These are phyloP conservation scores for Miscanthus lutarioriparius DNA, from an alignment of 176 grass and related monocot genomes.

Conservation along the genomic window DNA sequence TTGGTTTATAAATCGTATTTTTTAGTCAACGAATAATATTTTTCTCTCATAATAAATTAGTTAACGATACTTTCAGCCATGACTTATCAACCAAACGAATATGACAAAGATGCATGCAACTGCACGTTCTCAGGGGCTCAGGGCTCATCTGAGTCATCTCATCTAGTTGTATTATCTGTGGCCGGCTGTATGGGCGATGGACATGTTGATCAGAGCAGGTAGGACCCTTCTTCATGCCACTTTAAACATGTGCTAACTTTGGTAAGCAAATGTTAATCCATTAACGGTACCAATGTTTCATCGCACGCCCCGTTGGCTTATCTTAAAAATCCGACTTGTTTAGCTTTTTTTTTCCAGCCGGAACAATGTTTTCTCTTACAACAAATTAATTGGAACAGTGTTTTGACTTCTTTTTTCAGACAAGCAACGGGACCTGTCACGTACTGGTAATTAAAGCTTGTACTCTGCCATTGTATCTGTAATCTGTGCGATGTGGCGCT, in stretches of 20 bases:
- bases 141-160: neutral
- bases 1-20: too few species aligned
- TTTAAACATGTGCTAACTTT: neutral
- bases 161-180: neutral
- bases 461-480: neutral
- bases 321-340: too few species aligned
- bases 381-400: too few species aligned
- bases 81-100: too few species aligned
- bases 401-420: too few species aligned
- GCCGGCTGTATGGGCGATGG: neutral
- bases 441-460: neutral
- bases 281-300: neutral
- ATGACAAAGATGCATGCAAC: neutral
- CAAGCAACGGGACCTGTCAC: too few species aligned
- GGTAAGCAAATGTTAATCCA: neutral
- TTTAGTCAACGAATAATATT: too few species aligned
- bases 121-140: neutral
- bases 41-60: too few species aligned
- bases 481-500: neutral
- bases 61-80: too few species aligned
- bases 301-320: too few species aligned
- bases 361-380: too few species aligned
- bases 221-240: neutral
- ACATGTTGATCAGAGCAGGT: neutral
- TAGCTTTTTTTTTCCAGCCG: too few species aligned